Evolutionary conservation across 352 stramenopile genomes (phyloP).

Genomic region (Phytophthora megakarya): DNA sequence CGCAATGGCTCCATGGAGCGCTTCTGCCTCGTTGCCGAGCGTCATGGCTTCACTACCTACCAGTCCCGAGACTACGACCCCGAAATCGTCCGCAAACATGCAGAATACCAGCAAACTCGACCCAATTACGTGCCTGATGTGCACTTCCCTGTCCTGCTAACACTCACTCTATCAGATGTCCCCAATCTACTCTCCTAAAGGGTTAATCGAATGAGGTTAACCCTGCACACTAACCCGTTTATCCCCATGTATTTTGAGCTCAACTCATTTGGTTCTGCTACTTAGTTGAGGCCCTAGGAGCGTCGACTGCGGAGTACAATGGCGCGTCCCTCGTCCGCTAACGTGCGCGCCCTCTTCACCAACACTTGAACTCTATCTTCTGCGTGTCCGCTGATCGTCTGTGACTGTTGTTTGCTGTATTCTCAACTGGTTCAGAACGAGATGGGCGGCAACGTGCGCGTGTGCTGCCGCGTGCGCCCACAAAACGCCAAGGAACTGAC

Average conservation of each 20-base stretch:
- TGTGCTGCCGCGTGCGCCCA: constrained; percentile 83
- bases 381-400: not conserved
- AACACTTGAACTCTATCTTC: not conserved
- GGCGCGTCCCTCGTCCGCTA: constrained; percentile 29
- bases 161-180: constrained; percentile 25
- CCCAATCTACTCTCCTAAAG: too few relatives aligned
- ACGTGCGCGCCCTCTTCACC: constrained; percentile 7
- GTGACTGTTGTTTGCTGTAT: not conserved
- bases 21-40: constrained; percentile 57
- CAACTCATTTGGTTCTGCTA: constrained; percentile 19
- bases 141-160: constrained; percentile 68
- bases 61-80: constrained; percentile 50
- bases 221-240: too few relatives aligned
- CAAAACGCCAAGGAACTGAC: constrained; percentile 81
- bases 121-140: constrained; percentile 72
- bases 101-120: constrained; percentile 36
- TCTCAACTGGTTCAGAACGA: constrained; percentile 31
- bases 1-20: constrained; percentile 79
- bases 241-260: constrained; percentile 27
- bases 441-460: constrained; percentile 73
- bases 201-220: too few relatives aligned
- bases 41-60: constrained; percentile 43
- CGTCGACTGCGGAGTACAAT: constrained; percentile 9
- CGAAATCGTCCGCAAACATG: constrained; percentile 42
- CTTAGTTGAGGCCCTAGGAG: constrained; percentile 6